Percentiles rank a stretch among this genome's conserved stretches.
These are phyloP conservation scores for Biancaea sappan DNA, from an alignment of 306 rosid genomes.

Conservation along the genomic window DNA sequence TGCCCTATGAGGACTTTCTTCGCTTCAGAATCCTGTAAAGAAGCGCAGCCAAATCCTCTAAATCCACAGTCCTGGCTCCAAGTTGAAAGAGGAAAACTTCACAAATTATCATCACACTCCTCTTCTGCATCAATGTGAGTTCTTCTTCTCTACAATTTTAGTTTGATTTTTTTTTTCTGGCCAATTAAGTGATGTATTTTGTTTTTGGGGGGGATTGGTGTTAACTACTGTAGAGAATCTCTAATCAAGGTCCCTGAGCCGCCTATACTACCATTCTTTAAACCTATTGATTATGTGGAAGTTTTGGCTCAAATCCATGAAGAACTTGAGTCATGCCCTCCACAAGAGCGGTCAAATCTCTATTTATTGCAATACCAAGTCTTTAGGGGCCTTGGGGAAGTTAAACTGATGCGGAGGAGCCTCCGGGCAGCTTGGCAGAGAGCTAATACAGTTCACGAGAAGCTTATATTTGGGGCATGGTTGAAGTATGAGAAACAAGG, in stretches of 20 bases:
- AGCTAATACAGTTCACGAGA: conserved; percentile 73
- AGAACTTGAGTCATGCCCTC: conserved; percentile 82
- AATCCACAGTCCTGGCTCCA: conserved; percentile 96
- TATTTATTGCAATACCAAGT: conserved; percentile 80
- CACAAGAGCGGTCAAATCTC: conserved; percentile 72
- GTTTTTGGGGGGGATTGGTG: conserved; percentile 25
- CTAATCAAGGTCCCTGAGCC: conserved; percentile 88
- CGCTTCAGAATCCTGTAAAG: conserved; percentile 79
- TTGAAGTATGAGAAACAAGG: conserved; percentile 88
- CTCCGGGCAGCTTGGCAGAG: conserved; percentile 86
- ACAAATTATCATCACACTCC: conserved; percentile 61
- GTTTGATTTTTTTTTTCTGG: neutral
- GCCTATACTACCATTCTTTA: conserved; percentile 69
- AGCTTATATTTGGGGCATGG: conserved; percentile 88
- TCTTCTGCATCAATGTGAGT: conserved; percentile 84
- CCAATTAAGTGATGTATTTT: conserved; percentile 1
- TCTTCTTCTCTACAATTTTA: conserved; percentile 10
- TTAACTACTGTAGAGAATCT: conserved; percentile 68
- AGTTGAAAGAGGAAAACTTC: conserved; percentile 89
- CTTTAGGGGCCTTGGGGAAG: conserved; percentile 86
- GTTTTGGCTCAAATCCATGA: conserved; percentile 95
- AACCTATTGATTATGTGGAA: conserved; percentile 84
- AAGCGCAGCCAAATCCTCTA: conserved; percentile 66
- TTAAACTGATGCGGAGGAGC: conserved; percentile 86
- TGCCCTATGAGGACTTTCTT: conserved; percentile 89